Conservation (phyloP, 2,329 filamentous ascomycete genomes). For the Penicillium corylophilum region DNA sequence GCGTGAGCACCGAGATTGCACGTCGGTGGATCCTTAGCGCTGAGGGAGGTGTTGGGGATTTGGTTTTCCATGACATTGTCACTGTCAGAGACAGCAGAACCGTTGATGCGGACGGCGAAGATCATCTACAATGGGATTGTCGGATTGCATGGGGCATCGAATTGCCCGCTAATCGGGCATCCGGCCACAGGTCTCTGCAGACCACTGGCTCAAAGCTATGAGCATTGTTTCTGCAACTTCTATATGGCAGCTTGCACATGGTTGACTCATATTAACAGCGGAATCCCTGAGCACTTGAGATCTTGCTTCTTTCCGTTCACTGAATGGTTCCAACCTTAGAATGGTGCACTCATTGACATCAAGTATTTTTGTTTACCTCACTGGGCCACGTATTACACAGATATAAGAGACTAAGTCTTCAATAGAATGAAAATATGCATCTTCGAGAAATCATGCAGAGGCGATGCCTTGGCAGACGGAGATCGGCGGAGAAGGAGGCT, state of each 20-base stretch:
- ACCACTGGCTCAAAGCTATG: constrained; percentile 15
- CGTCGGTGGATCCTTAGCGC: constrained; percentile 36
- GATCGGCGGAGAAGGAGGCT: no score
- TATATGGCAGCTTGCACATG: background rate
- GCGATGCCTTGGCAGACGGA: no score
- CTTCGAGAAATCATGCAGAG: no score
- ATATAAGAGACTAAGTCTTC: background rate
- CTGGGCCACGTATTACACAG: no score
- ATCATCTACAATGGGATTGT: constrained; percentile 23
- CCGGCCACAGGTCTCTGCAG: constrained; percentile 23
- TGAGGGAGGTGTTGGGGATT: constrained; percentile 33
- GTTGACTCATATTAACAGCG: background rate
- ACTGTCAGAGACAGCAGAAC: background rate
- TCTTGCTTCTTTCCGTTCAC: background rate
- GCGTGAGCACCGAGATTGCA: constrained; percentile 35
- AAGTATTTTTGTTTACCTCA: no score
- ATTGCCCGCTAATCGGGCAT: constrained; percentile 17
- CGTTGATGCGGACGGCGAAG: constrained; percentile 4
- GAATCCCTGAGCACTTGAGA: background rate
- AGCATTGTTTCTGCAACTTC: background rate
- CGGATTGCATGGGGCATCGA: constrained; percentile 24
- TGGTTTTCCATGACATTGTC: constrained; percentile 25
- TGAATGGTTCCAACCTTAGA: no score
- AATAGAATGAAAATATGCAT: no score
- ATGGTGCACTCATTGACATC: no score